Evolutionary conservation across 148 eudicot species (phyloP), one percentile per base, ranked within the genome.

Genomic region (Euryodendron excelsum): DNA sequence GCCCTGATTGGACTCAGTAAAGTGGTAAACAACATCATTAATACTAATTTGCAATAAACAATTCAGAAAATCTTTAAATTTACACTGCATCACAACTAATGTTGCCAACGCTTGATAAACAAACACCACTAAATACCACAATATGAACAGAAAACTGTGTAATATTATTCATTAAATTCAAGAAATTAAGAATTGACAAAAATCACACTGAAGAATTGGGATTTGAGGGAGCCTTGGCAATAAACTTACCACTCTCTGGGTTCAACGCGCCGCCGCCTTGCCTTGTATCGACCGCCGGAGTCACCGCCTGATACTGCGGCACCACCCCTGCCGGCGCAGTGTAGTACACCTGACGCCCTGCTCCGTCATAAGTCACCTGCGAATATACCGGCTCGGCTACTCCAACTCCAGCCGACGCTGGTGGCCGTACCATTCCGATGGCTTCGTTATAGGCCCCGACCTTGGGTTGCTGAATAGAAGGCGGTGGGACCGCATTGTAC

Each of bases 281-380:
- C 64, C 75, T 75, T 23, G 64, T 70, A 23, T 78, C 86, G 0
- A 47, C 85, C 50, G 75, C 58, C 27, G 82, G 77, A 60, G 78
- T 30, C 68, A 63, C 73, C 27, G 82, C 83, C 39, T 81, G 86
- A 77, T 59, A 82, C 75, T 81, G 45, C 48, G 87, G 60, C 60
- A 78, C 81, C 0, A 53, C 82, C 14, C 81, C 88, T 6, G 70
- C 78, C 2, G 77, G 63, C 1, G 90, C 73, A 8, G 85, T 79
- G 47, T 90, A 88, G 78, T 79, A 85, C 34, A 89, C 86, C 67
- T 87, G 92, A 73, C 92, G 83, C 75, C 92, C 92, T 5, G n/a
- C n/a, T n/a, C n/a, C n/a, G n/a, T 90, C 93, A 44, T 86, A 86
- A 61, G 81, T 80, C 48, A 85, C 80, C n/a, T 78, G 91, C 2